Base-by-base conservation (phyloP, 2,329 filamentous ascomycete species). In the Amesomyces nigricolor region DNA sequence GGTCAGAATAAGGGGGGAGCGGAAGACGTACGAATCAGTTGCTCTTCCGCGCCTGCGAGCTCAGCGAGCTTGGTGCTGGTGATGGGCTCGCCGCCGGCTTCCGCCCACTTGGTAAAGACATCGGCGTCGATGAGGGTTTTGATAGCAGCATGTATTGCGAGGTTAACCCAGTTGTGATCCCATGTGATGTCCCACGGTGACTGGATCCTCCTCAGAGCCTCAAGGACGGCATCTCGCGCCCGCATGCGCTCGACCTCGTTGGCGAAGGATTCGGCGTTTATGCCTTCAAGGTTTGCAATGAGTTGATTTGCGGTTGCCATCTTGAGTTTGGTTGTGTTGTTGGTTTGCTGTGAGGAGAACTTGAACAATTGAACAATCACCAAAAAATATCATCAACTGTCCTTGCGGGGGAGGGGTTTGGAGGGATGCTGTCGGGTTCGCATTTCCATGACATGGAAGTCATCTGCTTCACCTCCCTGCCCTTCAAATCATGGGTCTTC, bases 131-230 rank as follows among this genome's bases (percentile, higher is more conserved):
- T 71, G 29, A 73, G 63, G 1, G 69, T 70, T 53, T 71, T 72
- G 56, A 67, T 61, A n/a, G 66, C 65, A 3, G 66, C 67, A 42
- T 67, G 66, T n/a, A 68, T 72, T 0, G 65, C 63, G 22, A 39
- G 39, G 46, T 65, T 69, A 5, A 67, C 66, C 67, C 71, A 71
- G 30, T 64, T 66, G 26, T 73, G 70, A 16, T 72, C 68, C 68
- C 70, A 72, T 2, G 68, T 68, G 8, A 69, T 67, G 48, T 73
- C 71, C 69, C 71, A 73, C 0, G 71, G 72, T 22, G 65, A 68
- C 54, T 72, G 69, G 1, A 71, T 64, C 43, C 58, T 66, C n/a
- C 65, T 54, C 0, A 71, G 59, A 1, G 68, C 61, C n/a, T 64
- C 52, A 32, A 65, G 60, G 10, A 72, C 62, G 1, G 67, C 70